A percentile compares a stretch with the other conserved stretches of the same genome.
Conservation (phyloP, 306 rosid species). For the Cucurbita moschata region DNA sequence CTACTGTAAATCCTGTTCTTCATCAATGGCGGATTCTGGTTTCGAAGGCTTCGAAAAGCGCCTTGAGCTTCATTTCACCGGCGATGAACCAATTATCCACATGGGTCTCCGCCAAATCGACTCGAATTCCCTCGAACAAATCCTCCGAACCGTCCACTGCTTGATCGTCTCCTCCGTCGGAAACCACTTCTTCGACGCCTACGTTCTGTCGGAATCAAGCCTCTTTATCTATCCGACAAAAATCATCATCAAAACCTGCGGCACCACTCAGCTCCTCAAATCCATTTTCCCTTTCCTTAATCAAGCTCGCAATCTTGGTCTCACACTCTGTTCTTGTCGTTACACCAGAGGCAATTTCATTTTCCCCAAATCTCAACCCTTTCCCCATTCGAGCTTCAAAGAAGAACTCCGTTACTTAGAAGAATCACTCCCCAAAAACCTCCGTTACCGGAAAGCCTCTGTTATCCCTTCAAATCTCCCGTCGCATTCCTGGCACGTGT, state of each 20-base stretch:
- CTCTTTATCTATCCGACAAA: conserved; percentile 89
- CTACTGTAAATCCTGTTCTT: not conserved
- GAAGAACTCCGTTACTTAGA: conserved; percentile 59
- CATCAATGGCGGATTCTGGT: conserved; percentile 11
- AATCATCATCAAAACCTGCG: conserved; percentile 91
- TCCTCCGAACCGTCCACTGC: conserved; percentile 72
- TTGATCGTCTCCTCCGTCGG: conserved; percentile 89
- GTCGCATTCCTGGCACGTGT: conserved; percentile 82
- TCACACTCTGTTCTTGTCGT: conserved; percentile 40
- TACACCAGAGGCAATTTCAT: conserved; percentile 81
- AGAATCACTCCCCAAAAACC: conserved; percentile 34
- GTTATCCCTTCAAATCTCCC: conserved; percentile 61
- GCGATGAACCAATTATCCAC: conserved; percentile 3
- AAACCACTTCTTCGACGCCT: conserved; percentile 68
- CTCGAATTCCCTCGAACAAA: conserved; percentile 41
- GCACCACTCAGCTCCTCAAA: conserved; percentile 96
- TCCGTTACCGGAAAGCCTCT: conserved; percentile 55
- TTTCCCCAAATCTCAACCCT: conserved; percentile 70
- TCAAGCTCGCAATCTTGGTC: conserved; percentile 33
- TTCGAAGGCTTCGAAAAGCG: conserved; percentile 14
- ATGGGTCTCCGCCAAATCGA: conserved; percentile 57
- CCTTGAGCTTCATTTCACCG: conserved; percentile 9
- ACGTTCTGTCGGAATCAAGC: conserved; percentile 87
- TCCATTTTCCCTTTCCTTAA: conserved; percentile 58
- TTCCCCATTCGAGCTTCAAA: conserved; percentile 71